Evolutionary conservation across 495 filamentous ascomycete genomes (phyloP).

Genomic region (Penicillium bovifimosum): DNA sequence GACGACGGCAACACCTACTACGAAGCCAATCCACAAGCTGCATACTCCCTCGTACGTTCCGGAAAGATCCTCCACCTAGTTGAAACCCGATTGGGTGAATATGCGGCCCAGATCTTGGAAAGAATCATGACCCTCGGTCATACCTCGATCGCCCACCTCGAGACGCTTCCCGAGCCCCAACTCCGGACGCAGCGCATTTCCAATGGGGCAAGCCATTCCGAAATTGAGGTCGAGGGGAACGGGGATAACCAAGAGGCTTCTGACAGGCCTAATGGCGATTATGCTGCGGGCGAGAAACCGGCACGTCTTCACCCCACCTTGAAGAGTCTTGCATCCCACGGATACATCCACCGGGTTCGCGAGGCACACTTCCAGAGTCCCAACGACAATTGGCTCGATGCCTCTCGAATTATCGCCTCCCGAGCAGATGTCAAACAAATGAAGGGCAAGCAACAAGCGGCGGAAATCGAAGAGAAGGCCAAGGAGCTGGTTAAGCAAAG

Average conservation of each 20-base stretch:
- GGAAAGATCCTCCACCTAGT: conserved; percentile 78
- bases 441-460: conserved; percentile 55
- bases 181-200: conserved; percentile 4
- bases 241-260: conserved; percentile 17
- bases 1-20: conserved; percentile 65
- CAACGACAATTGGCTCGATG: conserved; percentile 46
- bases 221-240: conserved; percentile 25
- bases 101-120: conserved; percentile 65
- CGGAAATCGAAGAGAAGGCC: conserved; percentile 42
- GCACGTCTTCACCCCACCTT: conserved; percentile 40
- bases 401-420: conserved; percentile 35
- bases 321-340: conserved; percentile 41
- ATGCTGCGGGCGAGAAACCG: conserved; percentile 15
- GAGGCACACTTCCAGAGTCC: conserved; percentile 48
- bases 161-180: conserved; percentile 36
- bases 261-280: conserved; percentile 21
- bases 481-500: conserved; percentile 28
- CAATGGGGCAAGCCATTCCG: conserved; percentile 33
- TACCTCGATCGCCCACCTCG: conserved; percentile 64
- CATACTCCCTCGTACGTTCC: conserved; percentile 72
- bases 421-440: conserved; percentile 38
- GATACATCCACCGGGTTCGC: conserved; percentile 44
- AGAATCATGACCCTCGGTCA: conserved; percentile 74
- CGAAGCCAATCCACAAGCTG: conserved; percentile 65
- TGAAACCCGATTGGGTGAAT: conserved; percentile 60